phyloP scores from a whole-genome alignment of 495 filamentous ascomycete genomes.

The Penicillium crystallinum region DNA sequence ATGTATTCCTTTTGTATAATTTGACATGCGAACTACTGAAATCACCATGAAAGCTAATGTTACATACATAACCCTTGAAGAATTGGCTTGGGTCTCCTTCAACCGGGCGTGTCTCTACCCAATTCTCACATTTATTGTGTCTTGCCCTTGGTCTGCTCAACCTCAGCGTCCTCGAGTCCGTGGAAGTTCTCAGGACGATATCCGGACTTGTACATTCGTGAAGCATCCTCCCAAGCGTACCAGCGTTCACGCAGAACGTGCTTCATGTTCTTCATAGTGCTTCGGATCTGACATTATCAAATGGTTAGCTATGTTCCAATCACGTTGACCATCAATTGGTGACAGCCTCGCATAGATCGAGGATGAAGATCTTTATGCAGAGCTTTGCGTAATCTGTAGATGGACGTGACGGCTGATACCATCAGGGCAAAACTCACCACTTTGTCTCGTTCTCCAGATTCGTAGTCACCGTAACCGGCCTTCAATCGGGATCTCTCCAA shows the following conservation, averaged over 20 bases:
- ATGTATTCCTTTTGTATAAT: constrained; percentile 2
- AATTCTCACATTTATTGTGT: neutral
- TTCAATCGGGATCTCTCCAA: constrained; percentile 59
- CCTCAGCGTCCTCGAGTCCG: constrained; percentile 6
- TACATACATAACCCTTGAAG: constrained; percentile 1
- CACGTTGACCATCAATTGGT: neutral
- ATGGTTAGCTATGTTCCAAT: constrained; percentile 8
- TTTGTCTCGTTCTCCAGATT: constrained; percentile 52
- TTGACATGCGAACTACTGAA: constrained; percentile 4
- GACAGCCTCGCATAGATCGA: neutral
- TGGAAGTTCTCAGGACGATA: constrained; percentile 31
- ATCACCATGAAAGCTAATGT: constrained; percentile 3
- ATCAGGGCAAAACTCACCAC: constrained; percentile 48
- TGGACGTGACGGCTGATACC: neutral
- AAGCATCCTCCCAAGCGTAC: constrained; percentile 85
- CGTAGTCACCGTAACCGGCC: constrained; percentile 62
- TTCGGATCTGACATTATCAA: constrained; percentile 49
- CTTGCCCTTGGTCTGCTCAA: constrained; percentile 3
- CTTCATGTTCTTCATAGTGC: constrained; percentile 74
- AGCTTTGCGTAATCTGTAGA: neutral
- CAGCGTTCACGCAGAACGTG: constrained; percentile 80
- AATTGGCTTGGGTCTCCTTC: neutral
- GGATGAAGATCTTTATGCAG: neutral
- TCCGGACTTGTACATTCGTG: constrained; percentile 58
- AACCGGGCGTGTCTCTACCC: neutral